Evolutionary conservation across 2,329 filamentous ascomycete species (phyloP), one percentile per base, ranked within the genome.

Genomic region (Neopestalotiopsis sp.): DNA sequence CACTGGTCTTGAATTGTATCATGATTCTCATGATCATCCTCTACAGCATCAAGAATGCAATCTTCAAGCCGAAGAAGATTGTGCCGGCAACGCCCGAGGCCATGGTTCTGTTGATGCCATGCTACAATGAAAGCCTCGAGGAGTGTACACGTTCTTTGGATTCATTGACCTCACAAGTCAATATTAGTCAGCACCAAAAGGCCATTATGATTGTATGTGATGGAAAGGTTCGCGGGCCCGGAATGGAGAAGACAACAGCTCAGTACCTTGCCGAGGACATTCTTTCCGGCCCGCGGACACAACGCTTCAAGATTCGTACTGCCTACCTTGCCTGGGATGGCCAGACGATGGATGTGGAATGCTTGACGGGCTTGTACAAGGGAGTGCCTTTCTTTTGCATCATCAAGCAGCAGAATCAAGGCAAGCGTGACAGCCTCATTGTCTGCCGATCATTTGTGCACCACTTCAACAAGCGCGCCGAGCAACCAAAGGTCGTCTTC

Each of bases 371-470:
- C 0, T 77, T 74, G 42, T 86, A 85, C 75, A 82, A 81, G 71
- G 83, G 81, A 1, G 71, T 85, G 0, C 84, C 84, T 0, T 86
- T 83, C 68, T 76, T 85, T 38, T 82, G 84, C 68, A 82, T 86
- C 49, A 82, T 84, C 61, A 86, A 86, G 73, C 77, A 81, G 14
- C 81, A 84, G 73, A 86, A 85, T 73, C 83, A 85, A 70, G 84
- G 84, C 45, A 87, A 86, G 74, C 79, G 83, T 2, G 85, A 87
- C 72, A 84, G 83, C 62, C 74, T 86, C 57, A 85, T 84, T 71
- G 81, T 86, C n/a, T 81, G 80, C 1, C 82, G 84, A 0, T 86
- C 84, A 0, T 82, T 86, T 59, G 73, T 86, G 5, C 83, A 84
- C 71, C 83, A 86, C 71, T 87, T 82, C 79, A 82, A 84, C 70